Percentiles rank a stretch among this genome's conserved stretches.
phyloP scores from a whole-genome alignment of 129 eudicot species.

The Oenanthe sinensis region DNA sequence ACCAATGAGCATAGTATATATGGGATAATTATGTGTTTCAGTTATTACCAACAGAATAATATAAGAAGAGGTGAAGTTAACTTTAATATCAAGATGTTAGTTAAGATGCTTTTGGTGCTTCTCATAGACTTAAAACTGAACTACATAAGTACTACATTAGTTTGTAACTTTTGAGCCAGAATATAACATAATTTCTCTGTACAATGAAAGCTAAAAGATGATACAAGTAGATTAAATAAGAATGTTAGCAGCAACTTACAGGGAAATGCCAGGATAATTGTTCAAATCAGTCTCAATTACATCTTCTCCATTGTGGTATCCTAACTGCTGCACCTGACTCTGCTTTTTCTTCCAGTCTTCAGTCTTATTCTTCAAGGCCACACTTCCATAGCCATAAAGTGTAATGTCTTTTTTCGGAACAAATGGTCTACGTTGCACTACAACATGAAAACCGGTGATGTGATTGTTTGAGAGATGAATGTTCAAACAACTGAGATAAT shows the following conservation, averaged over 20 bases:
- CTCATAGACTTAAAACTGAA: no score
- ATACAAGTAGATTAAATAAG: background rate
- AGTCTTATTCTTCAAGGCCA: constrained; percentile 52
- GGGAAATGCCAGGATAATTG: background rate
- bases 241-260: background rate
- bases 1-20: background rate
- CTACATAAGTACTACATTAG: no score
- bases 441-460: background rate
- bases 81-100: no score
- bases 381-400: constrained; percentile 71
- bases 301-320: background rate
- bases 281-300: background rate
- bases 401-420: constrained; percentile 70
- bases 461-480: background rate
- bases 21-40: no score
- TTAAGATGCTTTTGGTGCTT: no score
- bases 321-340: constrained; percentile 4
- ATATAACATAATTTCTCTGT: no score
- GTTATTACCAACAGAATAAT: no score
- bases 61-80: no score
- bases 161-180: no score
- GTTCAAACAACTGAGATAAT: background rate
- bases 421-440: constrained; percentile 33
- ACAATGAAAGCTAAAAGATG: background rate
- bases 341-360: constrained; percentile 61